Evolutionary conservation across 1,284 basidiomycete species (phyloP).

Genomic region (Cryptococcus sp.): DNA sequence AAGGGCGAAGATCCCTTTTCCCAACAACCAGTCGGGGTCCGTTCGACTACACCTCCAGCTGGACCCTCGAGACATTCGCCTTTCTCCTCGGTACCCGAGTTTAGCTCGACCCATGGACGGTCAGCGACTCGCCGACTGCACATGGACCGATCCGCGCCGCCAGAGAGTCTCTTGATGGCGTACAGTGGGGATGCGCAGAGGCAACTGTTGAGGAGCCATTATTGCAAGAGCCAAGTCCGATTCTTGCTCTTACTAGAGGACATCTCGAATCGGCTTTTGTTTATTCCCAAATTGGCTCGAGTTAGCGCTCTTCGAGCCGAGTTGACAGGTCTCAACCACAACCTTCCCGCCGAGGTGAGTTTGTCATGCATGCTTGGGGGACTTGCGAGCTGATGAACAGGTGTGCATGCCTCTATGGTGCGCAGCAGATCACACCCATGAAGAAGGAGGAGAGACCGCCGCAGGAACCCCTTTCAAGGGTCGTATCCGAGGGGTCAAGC

Average conservation of each 20-base stretch:
- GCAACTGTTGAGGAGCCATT: slow-evolving; percentile 76
- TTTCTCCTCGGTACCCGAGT: slow-evolving; percentile 55
- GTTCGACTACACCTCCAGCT: slow-evolving; percentile 5
- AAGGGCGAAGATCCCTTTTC: slow-evolving; percentile 38
- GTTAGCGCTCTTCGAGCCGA: slow-evolving; percentile 93
- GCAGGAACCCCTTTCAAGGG: slow-evolving; percentile 51
- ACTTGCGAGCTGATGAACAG: slow-evolving; percentile 17
- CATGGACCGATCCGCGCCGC: slow-evolving; percentile 47
- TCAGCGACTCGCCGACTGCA: slow-evolving; percentile 11
- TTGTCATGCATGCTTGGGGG: too few species aligned
- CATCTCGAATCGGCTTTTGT: slow-evolving; percentile 84
- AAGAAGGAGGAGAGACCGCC: slow-evolving; percentile 42
- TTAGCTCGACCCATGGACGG: slow-evolving; percentile 30
- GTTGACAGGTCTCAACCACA: slow-evolving; percentile 91
- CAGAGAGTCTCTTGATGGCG: slow-evolving; percentile 48
- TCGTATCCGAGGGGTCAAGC: slow-evolving; percentile 42
- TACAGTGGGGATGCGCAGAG: slow-evolving; percentile 65
- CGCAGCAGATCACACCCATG: slow-evolving; percentile 53
- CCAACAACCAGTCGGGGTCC: slow-evolving; percentile 13
- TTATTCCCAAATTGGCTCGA: slow-evolving; percentile 88
- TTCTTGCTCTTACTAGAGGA: slow-evolving; percentile 85
- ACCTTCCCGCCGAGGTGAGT: slow-evolving; percentile 82
- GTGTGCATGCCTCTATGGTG: slow-evolving; percentile 95
- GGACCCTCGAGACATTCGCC: slow-evolving; percentile 50
- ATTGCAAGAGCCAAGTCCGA: slow-evolving; percentile 86